phyloP scores from a whole-genome alignment of 768 basidiomycete genomes.

The Boletus eberwhitei region DNA sequence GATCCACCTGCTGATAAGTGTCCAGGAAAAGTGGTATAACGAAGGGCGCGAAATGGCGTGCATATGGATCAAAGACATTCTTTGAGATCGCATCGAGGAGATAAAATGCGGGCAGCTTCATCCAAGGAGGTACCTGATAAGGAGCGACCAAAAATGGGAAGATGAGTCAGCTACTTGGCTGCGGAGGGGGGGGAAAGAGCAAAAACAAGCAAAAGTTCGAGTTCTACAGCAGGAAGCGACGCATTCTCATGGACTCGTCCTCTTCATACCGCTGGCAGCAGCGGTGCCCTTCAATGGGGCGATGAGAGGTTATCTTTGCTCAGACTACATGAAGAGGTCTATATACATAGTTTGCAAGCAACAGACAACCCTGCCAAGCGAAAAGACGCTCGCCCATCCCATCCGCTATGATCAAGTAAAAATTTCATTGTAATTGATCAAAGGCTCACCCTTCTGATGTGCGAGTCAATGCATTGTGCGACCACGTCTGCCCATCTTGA shows the following conservation, averaged over 20 bases:
- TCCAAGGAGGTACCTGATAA: constrained; percentile 77
- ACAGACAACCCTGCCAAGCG: constrained; percentile 23
- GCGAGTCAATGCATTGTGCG: constrained; percentile 76
- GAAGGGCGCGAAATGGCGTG: constrained; percentile 75
- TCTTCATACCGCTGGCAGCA: constrained; percentile 32
- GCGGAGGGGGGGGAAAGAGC: constrained; percentile 13
- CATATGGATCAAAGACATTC: constrained; percentile 92
- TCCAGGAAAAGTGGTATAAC: constrained; percentile 84
- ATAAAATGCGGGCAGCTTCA: constrained; percentile 93
- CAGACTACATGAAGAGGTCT: constrained; percentile 41
- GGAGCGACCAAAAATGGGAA: constrained; percentile 30
- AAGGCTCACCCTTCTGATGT: constrained; percentile 84
- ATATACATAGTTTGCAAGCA: constrained; percentile 42
- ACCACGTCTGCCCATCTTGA: constrained; percentile 75
- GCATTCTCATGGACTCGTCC: constrained; percentile 38
- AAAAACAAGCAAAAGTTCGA: constrained; percentile 32
- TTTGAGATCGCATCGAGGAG: constrained; percentile 96
- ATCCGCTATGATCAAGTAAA: constrained; percentile 28
- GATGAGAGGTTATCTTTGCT: constrained; percentile 39
- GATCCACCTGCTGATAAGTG: constrained; percentile 85
- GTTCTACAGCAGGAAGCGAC: constrained; percentile 23
- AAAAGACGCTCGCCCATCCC: constrained; percentile 24
- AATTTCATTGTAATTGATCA: constrained; percentile 17
- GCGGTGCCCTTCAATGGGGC: constrained; percentile 33
- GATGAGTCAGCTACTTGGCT: constrained; percentile 63